Conservation (phyloP, 148 eudicot species). For the Rhododendron williamsianum region DNA sequence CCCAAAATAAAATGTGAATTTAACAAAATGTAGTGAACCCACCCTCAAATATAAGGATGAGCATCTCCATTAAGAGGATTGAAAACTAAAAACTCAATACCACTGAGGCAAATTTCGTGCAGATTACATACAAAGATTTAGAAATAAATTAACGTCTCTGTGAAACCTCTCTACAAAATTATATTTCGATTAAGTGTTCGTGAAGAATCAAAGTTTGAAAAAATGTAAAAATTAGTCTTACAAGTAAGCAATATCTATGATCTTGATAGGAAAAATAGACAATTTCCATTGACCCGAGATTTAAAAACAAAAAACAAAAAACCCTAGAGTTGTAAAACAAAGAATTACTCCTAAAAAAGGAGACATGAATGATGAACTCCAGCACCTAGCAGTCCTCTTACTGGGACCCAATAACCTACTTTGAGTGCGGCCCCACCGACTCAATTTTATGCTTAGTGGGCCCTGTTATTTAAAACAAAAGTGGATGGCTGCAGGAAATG, state of each 20-base stretch:
- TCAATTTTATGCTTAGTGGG: constrained; percentile 12
- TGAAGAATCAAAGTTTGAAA: background rate
- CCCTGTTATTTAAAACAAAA: constrained; percentile 17
- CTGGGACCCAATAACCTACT: constrained; percentile 18
- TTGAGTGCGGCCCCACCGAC: constrained; percentile 22
- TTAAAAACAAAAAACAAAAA: background rate
- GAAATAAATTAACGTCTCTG: too few relatives aligned
- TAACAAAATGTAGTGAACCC: too few relatives aligned
- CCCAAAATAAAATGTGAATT: too few relatives aligned
- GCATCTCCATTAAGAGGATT: background rate
- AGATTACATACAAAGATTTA: too few relatives aligned
- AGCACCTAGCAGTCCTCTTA: constrained; percentile 16
- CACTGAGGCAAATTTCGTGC: background rate
- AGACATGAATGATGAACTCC: constrained; percentile 23
- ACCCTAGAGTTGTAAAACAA: background rate
- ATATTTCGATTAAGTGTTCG: background rate
- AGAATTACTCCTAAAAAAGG: background rate
- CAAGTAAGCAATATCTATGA: background rate
- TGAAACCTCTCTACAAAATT: too few relatives aligned
- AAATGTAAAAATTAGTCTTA: background rate
- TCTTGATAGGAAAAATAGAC: background rate
- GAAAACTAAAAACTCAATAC: background rate
- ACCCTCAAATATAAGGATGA: too few relatives aligned
- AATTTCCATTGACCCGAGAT: background rate
- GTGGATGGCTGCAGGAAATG: background rate